Evolutionary conservation across 345 rosid species (phyloP), one percentile per base, ranked within the genome.

Genomic region (Conringia planisiliqua): DNA sequence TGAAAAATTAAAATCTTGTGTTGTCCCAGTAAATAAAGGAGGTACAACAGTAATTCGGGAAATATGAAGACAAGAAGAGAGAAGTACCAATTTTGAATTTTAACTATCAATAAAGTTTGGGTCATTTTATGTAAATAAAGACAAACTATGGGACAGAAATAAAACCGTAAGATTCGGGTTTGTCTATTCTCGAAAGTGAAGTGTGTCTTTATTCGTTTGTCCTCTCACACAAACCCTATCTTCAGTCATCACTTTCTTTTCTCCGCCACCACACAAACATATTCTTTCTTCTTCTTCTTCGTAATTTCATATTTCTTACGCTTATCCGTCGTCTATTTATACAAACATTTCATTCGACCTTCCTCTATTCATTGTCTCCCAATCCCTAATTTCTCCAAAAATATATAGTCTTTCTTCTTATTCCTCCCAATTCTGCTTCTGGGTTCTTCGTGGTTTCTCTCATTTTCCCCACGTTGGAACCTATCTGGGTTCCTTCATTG

Each of bases 251-350:
- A 27, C 17, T 68, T 43, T 68, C 70, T 13, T 52, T 62, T 62
- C 65, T 32, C 75, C 80, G 75, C 75, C 80, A 61, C 79, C 79
- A 70, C 80, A 62, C 71, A 70, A 69, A 22, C 20, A 10, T 16
- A 54, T 62, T 22, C 65, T 43, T 54, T 43, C 22, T 3, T 17
- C 26, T 44, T n/a, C 24, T 18, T 62, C 76, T 11, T 56, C 38
- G 67, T 35, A 24, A 18, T 62, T 57, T 35, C 72, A 56, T 65
- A 43, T 6, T 51, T 40, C n/a, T 36, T 6, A 60, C 24, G 56
- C 58, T 47, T 47, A 18, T 54, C 33, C 9, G 12, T 61, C 33
- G 0, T 57, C n/a, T 56, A 22, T 73, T 14, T 68, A 58, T 18
- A n/a, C 17, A 26, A 26, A 68, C 62, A 40, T 24, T 51, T 43